Base-by-base conservation (phyloP, 116 monocot genomes). In the Thalassia testudinum region DNA sequence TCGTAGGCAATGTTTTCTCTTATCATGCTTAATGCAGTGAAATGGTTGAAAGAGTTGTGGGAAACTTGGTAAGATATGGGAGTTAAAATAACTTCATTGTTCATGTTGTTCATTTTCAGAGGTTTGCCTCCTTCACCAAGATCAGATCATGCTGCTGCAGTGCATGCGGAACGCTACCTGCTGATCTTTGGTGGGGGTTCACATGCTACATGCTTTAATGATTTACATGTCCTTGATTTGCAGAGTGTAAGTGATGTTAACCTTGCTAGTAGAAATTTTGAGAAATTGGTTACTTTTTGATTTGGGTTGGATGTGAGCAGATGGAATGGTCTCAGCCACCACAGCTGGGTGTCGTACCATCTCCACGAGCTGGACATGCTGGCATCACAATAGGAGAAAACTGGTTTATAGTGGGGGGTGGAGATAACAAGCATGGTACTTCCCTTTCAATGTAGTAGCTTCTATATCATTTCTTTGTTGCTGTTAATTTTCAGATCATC, bases 101-200 rank as follows among this genome's bases (percentile, higher is more conserved):
- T 34, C 10, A 34, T 34, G 30, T 61, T 24, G 23, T 17, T 10
- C 34, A 24, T 67, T 66, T 70, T 28, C 54, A 99, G 99, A 60
- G 99, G 99, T 1, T 69, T 67, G 21, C 78, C 91, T 53, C 99
- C 99, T 48, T 90, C 91, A 47, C 99, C 99, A 73, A 86, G 99
- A 63, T 90, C 99, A 75, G 99, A 79, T 55, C 99, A 99, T 81
- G 69, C 73, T 47, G 99, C 99, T 63, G 86, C 91, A 38, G 86
- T 91, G 56, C 86, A 90, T 81, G 86, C 83, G 42, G 91, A 86
- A 29, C 60, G 78, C 8, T 91, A 90, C 63, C 83, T 99, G 62
- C 62, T 99, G 47, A 90, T 99, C 49, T 99, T 99, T 80, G 99
- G 99, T 62, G 99, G 99, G 20, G 99, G 91, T 5, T 90, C 99